Conservation (phyloP, 345 rosid species). For the Pugionium dolabratum region DNA sequence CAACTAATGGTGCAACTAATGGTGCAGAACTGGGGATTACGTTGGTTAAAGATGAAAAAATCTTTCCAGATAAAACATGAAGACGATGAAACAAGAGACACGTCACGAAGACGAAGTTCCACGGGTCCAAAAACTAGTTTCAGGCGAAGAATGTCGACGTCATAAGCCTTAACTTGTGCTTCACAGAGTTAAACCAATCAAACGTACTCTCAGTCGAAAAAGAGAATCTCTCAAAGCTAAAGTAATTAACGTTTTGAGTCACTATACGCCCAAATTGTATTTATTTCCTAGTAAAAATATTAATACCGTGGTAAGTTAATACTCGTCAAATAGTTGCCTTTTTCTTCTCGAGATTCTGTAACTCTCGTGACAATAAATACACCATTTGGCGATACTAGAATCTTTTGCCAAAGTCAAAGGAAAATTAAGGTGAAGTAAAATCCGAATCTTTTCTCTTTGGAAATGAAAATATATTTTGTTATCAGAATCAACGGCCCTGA, state of each 20-base stretch:
- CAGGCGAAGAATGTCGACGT: conserved; percentile 49
- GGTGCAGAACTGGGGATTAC: conserved; percentile 36
- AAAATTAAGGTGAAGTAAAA: conserved; percentile 35
- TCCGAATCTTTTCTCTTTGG: conserved; percentile 26
- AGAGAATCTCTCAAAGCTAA: too few relatives aligned
- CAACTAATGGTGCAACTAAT: conserved; percentile 16
- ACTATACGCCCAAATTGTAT: too few relatives aligned
- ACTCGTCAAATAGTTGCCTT: too few relatives aligned
- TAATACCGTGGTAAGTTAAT: too few relatives aligned
- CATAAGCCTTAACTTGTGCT: conserved; percentile 38
- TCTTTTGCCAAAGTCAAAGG: conserved; percentile 25
- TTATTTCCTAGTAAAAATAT: too few relatives aligned
- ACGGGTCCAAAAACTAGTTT: conserved; percentile 34
- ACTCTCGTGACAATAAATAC: conserved; percentile 6
- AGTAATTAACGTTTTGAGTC: too few relatives aligned
- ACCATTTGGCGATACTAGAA: not conserved
- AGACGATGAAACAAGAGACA: conserved; percentile 44
- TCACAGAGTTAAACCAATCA: not conserved
- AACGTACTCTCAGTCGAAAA: not conserved
- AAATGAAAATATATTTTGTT: not conserved
- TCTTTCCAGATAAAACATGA: conserved; percentile 53
- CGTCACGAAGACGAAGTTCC: conserved; percentile 37
- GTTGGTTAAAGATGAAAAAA: conserved; percentile 59
- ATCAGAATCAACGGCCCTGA: conserved; percentile 47
- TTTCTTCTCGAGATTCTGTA: conserved; percentile 1